These are phyloP conservation scores for Rhizoclosmatium globosum DNA, from an alignment of 192 early-diverging fungal species.

Conservation along the genomic window DNA sequence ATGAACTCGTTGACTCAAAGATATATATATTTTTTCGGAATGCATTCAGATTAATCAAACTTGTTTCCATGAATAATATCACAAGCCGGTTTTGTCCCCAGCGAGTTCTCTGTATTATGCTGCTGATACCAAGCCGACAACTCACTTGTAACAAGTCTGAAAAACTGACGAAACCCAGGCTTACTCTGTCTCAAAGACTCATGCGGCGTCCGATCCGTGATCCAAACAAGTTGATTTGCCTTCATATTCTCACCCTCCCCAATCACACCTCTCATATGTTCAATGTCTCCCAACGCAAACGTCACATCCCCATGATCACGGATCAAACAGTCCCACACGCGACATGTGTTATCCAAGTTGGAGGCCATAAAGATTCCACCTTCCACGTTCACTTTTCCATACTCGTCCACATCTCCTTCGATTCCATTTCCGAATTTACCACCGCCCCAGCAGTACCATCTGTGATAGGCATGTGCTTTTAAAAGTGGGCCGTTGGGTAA, in stretches of 20 bases:
- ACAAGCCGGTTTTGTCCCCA: too few relatives aligned
- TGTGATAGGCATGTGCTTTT: neutral
- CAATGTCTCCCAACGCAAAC: neutral
- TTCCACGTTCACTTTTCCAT: neutral
- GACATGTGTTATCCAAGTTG: neutral
- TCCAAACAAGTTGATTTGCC: neutral
- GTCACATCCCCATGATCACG: neutral
- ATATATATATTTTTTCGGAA: too few relatives aligned
- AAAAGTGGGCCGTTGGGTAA: neutral
- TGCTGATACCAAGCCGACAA: neutral
- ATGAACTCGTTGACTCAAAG: too few relatives aligned
- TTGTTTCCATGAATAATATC: too few relatives aligned
- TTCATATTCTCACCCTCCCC: neutral
- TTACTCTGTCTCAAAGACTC: conserved; percentile 4
- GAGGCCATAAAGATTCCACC: conserved; percentile 21
- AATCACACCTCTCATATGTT: conserved; percentile 5
- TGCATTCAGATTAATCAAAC: too few relatives aligned
- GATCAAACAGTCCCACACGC: conserved; percentile 5
- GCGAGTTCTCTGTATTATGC: neutral
- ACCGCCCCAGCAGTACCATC: conserved; percentile 11
- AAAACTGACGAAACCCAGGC: conserved; percentile 18
- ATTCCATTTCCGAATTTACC: neutral
- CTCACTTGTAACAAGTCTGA: conserved; percentile 3
- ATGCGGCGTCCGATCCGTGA: conserved; percentile 21
- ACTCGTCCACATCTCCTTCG: neutral